Evolutionary conservation across 257 asterid genomes (phyloP).

Genomic region (Solanum chaucha): DNA sequence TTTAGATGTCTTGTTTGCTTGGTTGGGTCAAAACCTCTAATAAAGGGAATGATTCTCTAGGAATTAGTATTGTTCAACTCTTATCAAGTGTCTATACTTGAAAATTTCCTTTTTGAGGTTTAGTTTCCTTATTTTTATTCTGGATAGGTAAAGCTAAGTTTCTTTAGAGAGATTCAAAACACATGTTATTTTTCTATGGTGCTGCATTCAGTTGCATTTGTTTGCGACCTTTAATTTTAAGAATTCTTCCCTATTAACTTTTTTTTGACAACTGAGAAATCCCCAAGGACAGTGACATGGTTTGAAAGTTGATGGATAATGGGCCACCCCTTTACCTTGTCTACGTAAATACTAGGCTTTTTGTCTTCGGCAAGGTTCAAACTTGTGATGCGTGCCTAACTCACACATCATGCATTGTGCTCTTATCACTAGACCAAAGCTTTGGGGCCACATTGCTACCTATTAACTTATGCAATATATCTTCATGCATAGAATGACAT

Average conservation of each 20-base stretch:
- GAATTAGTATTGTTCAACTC: neutral
- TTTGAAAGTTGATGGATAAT: neutral
- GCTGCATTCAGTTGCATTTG: neutral
- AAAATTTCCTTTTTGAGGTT: neutral
- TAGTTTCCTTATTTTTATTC: neutral
- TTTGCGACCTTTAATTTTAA: neutral
- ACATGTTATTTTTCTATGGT: neutral
- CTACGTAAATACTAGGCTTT: neutral
- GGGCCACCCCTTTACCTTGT: neutral
- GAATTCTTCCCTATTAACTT: neutral
- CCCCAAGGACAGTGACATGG: neutral
- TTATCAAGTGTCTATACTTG: neutral
- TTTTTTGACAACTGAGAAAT: neutral
- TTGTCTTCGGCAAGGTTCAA: neutral
- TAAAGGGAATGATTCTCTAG: neutral
- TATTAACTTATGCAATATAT: neutral
- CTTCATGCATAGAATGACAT: neutral
- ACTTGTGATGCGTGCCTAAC: neutral
- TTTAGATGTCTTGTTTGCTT: neutral
- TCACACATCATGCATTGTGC: neutral
- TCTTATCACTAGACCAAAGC: neutral
- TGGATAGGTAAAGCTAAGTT: neutral
- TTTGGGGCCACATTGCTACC: neutral
- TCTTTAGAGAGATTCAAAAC: neutral
- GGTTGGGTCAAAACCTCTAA: neutral